Base-by-base conservation (phyloP, 1,284 basidiomycete genomes). In the Golubevia sp. region DNA sequence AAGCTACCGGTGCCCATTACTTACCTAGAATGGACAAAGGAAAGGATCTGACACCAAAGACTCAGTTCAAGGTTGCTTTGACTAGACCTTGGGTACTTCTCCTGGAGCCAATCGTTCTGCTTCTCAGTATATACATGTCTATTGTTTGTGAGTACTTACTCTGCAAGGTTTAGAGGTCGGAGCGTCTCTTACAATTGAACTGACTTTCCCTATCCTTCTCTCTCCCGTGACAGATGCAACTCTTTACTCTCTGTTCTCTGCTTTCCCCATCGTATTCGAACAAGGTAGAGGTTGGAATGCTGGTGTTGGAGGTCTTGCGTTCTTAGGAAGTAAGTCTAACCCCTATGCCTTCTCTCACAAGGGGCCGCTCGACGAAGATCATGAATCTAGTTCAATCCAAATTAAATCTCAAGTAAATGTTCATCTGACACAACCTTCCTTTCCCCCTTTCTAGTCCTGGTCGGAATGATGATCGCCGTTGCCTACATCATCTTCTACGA, bases 11-110 rank as follows among this genome's bases (percentile, higher is more conserved):
- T 2, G 59, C 73, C 23, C 51, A 70, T 54, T 79, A 79, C 67
- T 69, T 76, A 15, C 67, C 68, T 57, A 66, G 70, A 51, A 68
- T 80, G 56, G 79, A 80, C 62, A 70, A 73, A 30, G 73, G 77
- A 20, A 68, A 73, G 30, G 66, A 71, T 38, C 53, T 70, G 4
- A 55, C 66, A n/a, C 58, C 82, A 34, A 66, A 58, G 52, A 61
- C 61, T 5, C 70, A 73, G 49, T 71, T 83, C 67, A 71, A 67
- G 55, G 66, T 69, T 3, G 64, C 72, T 18, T 68, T 83, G 20
- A 58, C 62, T 15, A 65, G 79, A 21, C 80, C 80, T 8, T 83
- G 77, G 77, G 27, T 67, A 38, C 67, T 82, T 57, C 60, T 83
- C 23, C 50, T 70, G 44, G 73, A 76, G 55, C 72, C 73, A 15